These are phyloP conservation scores for Penicillium angulare DNA, from an alignment of 495 filamentous ascomycete species.

Conservation along the genomic window DNA sequence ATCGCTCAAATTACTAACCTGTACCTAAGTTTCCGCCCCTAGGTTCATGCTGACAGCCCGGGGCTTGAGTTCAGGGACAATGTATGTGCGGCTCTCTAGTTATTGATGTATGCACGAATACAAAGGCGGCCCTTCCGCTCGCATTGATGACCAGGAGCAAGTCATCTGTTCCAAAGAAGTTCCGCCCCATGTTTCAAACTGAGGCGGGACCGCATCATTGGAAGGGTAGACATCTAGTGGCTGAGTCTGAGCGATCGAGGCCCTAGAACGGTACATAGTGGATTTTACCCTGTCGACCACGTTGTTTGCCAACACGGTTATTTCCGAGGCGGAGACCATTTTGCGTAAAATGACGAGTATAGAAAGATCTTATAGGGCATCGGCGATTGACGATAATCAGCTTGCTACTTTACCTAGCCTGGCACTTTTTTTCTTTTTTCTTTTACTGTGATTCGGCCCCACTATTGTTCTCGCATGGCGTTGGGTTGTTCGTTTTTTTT, in stretches of 20 bases:
- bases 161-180: conserved; percentile 12
- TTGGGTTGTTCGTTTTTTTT: conserved; percentile 1
- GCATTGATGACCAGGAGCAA: conserved; percentile 11
- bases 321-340: conserved; percentile 9
- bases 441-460: conserved; percentile 9
- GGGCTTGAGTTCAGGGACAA: background rate
- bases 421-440: conserved; percentile 6
- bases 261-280: conserved; percentile 11
- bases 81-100: background rate
- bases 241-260: conserved; percentile 17
- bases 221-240: conserved; percentile 16
- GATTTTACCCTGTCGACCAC: conserved; percentile 3
- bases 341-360: background rate
- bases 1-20: background rate
- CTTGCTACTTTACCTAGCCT: too few species aligned
- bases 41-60: background rate
- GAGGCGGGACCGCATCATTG: conserved; percentile 5
- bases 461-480: conserved; percentile 9
- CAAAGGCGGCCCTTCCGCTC: conserved; percentile 3
- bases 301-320: conserved; percentile 10
- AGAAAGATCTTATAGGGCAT: conserved; percentile 3
- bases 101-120: background rate
- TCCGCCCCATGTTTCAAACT: conserved; percentile 2
- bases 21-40: background rate
- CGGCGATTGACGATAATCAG: conserved; percentile 15